Base-by-base conservation (phyloP, 257 asterid species). In the Lithospermum erythrorhizon region DNA sequence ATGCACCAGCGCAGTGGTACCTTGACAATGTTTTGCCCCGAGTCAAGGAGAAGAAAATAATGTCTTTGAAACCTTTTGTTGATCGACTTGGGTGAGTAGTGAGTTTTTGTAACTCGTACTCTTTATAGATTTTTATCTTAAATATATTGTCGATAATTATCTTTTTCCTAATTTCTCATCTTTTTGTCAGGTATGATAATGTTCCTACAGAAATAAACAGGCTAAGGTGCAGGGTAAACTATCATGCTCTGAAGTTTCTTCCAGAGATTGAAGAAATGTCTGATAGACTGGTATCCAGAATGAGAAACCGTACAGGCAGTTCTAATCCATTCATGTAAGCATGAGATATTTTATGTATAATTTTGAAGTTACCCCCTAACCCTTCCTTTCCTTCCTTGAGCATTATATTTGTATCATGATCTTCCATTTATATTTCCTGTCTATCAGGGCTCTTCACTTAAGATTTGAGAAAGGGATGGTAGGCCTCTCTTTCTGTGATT, bases 391-490 rank as follows among this genome's bases (percentile, higher is more conserved):
- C 68, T 57, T 67, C 22, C 35, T 35, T 22, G n/a, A n/a, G 9
- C 24, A 62, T 35, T 61, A 52, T 53, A 41, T 49, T 65, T 57
- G 57, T 61, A 51, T 15, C 29, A 58, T 62, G 58, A 60, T 22
- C 53, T 30, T 32, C 62, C 66, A 20, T 61, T 51, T 22, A 7
- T 47, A 17, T 62, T 37, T 54, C 66, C 41, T 57, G 59, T 21
- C 23, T 51, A 71, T 72, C 84, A 93, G 99, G 99, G 97, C 99
- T 74, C 97, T 93, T 79, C 99, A 93, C 74, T 72, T 93, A 61
- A 82, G 99, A 77, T 93, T 93, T 75, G 99, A 93, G 77, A 93
- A 93, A 80, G 99, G 99, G 73, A 93, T 93, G 99, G 99, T 93
- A 62, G 99, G 99, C 70, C 96, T 93, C 32, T 93, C 97, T 19